Percentiles rank a stretch among this genome's conserved stretches.
phyloP scores from a whole-genome alignment of 2,329 filamentous ascomycete species.

The Pseudogymnoascus sp. region DNA sequence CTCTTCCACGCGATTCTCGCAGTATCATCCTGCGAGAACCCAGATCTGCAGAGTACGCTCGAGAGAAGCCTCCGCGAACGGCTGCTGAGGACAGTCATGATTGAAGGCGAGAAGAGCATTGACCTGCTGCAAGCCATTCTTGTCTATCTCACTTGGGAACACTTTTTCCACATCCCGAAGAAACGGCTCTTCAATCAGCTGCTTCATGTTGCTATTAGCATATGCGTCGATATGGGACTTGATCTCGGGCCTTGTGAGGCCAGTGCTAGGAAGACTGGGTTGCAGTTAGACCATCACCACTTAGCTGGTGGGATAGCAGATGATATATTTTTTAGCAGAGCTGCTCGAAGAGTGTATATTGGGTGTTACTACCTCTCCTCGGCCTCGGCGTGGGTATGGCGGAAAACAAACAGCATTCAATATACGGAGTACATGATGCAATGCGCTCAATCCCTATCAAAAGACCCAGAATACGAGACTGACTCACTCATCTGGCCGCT shows the following conservation, averaged over 20 bases:
- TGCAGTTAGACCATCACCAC: background rate
- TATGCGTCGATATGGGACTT: constrained; percentile 17
- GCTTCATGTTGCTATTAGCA: constrained; percentile 18
- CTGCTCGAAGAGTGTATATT: constrained; percentile 15
- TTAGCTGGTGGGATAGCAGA: background rate
- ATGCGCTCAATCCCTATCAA: constrained; percentile 18
- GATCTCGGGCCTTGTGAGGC: constrained; percentile 14
- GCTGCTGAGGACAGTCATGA: constrained; percentile 10
- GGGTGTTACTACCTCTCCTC: constrained; percentile 18
- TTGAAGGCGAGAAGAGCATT: constrained; percentile 20
- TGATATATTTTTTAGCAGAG: constrained; percentile 8
- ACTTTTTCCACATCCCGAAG: constrained; percentile 15
- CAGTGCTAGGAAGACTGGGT: constrained; percentile 9
- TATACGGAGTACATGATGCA: constrained; percentile 15
- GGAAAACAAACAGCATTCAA: constrained; percentile 14
- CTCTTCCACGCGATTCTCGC: constrained; percentile 17
- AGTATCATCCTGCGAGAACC: background rate
- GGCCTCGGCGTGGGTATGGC: constrained; percentile 15
- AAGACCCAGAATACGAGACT: constrained; percentile 18
- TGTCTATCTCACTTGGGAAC: constrained; percentile 22
- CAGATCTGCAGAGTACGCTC: background rate
- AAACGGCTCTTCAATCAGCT: constrained; percentile 19
- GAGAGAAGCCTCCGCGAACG: background rate
- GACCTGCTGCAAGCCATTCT: constrained; percentile 24
- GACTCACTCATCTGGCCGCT: constrained; percentile 20